Base-by-base conservation (phyloP, 331 rosid genomes). In the Rhamnella rubrinervis region DNA sequence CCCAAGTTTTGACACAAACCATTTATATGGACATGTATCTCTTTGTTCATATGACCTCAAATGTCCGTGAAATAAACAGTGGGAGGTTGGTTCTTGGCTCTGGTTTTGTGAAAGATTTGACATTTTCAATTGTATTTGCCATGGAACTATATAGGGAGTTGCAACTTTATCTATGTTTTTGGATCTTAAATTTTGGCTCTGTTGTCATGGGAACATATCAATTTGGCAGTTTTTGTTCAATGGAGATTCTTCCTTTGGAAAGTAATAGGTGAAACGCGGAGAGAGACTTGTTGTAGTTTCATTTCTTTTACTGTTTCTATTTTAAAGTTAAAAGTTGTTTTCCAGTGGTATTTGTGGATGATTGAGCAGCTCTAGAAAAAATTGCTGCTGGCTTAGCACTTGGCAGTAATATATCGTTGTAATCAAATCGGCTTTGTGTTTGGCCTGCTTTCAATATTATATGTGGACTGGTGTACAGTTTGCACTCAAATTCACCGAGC, bases 21-120 rank as follows among this genome's bases (percentile, higher is more conserved):
- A 72, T 66, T 63, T 72, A 78, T 82, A 74, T 67, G 88, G 84
- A 81, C 85, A 74, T 82, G 90, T 71, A 78, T 82, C 77, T 74
- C 83, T 68, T 78, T 86, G 86, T 86, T 84, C 88, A 85, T 82
- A 85, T 77, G 78, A 72, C 38, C 44, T 35, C 53, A 53, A 73
- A 77, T 74, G 44, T 70, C 80, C 73, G 83, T 67, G 69, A 78
- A 87, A 89, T 79, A 84, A 89, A 79, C 86, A 71, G 17, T 31
- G 35, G 35, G 2, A 5, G 15, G 75, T 70, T 85, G 78, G 87
- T 61, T 62, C 46, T 62, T 71, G 75, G 82, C 71, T 71, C 77
- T 77, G 72, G 26, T 73, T 71, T 70, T 71, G 77, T 68, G 80
- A 39, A 74, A 73, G 74, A 44, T 78, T 31, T 31, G 81, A 71